Conservation (phyloP, 192 early-diverging fungal genomes). For the Rhizoclosmatium globosum region DNA sequence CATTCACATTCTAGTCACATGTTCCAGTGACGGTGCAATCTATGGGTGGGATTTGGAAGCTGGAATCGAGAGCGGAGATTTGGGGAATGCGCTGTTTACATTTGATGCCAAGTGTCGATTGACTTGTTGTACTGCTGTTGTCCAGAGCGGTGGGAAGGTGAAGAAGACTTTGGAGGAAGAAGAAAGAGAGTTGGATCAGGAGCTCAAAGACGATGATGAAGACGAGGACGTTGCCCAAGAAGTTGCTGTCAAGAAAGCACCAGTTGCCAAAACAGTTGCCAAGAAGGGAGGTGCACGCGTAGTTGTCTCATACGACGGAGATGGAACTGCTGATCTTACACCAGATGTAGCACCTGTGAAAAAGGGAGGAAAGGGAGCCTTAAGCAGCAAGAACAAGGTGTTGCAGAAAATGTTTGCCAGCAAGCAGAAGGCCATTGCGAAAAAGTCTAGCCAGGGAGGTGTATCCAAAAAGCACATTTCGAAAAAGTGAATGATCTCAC, state of each 20-base stretch:
- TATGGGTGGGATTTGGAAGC: conserved; percentile 54
- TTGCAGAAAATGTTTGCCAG: neutral
- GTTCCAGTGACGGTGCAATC: conserved; percentile 57
- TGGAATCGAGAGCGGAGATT: conserved; percentile 5
- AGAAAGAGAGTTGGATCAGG: conserved; percentile 8
- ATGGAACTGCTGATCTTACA: neutral
- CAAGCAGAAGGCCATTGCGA: conserved; percentile 6
- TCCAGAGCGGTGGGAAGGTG: conserved; percentile 22
- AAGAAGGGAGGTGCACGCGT: neutral
- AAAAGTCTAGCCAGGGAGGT: neutral
- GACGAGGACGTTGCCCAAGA: conserved; percentile 10
- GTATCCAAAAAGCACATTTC: neutral
- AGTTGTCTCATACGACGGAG: conserved; percentile 19
- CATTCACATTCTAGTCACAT: conserved; percentile 46
- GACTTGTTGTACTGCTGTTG: conserved; percentile 49
- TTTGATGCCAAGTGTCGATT: conserved; percentile 57
- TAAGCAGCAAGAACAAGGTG: neutral
- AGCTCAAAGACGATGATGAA: neutral
- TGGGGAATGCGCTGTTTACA: conserved; percentile 29
- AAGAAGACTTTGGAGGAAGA: conserved; percentile 23
- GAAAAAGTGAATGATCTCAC: neutral
- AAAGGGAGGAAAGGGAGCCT: conserved; percentile 1
- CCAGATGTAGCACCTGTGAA: neutral
- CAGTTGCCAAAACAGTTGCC: neutral
- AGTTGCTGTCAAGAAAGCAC: neutral